These are phyloP conservation scores for Platanus orientalis DNA, from an alignment of 164 flowering plant species.

Conservation along the genomic window DNA sequence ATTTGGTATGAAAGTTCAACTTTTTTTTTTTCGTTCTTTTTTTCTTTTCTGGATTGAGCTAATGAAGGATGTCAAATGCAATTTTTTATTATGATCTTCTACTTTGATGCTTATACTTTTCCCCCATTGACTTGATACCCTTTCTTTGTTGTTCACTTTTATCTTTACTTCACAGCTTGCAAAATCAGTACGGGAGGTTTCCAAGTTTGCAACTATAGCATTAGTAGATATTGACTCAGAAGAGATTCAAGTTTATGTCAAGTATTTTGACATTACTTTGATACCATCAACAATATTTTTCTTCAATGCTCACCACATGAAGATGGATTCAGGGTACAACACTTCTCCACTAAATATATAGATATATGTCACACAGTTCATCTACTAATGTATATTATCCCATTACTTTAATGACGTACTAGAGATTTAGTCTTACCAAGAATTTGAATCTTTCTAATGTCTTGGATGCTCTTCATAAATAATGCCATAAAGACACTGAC, in stretches of 20 bases:
- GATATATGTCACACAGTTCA: too few species aligned
- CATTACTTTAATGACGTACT: too few species aligned
- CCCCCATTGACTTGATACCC: not conserved
- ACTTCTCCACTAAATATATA: not conserved
- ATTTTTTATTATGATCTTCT: not conserved
- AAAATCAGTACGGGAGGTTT: conserved; percentile 74
- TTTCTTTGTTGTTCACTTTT: not conserved
- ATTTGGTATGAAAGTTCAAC: not conserved
- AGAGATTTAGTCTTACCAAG: too few species aligned
- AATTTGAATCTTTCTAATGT: too few species aligned
- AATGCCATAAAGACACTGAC: too few species aligned
- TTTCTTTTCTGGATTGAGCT: too few species aligned
- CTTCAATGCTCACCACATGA: conserved; percentile 99
- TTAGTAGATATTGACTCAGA: conserved; percentile 78
- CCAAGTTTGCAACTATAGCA: conserved; percentile 68
- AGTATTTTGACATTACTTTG: conserved; percentile 80
- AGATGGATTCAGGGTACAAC: conserved; percentile 94
- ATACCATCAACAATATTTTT: conserved; percentile 85
- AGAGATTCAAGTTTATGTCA: conserved; percentile 80
- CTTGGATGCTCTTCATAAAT: too few species aligned
- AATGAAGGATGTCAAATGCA: too few species aligned
- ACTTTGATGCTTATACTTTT: not conserved
- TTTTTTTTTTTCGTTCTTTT: not conserved
- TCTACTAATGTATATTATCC: too few species aligned
- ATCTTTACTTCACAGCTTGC: conserved; percentile 45